These are phyloP conservation scores for Kwoniella dejecticola DNA, from an alignment of 768 basidiomycete species.

Conservation along the genomic window DNA sequence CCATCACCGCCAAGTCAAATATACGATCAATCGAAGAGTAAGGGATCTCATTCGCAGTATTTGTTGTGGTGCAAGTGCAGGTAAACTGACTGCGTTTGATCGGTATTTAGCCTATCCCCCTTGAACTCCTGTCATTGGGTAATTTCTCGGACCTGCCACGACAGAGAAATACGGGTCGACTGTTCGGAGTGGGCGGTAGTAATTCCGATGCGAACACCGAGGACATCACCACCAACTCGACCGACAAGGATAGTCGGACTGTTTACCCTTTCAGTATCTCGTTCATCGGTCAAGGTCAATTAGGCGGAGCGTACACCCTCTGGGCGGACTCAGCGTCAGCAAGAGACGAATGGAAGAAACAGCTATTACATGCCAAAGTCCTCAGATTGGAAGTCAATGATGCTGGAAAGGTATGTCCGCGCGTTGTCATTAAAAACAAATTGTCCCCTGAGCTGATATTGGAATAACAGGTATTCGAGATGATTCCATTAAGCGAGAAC, in stretches of 20 bases:
- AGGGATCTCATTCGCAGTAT: slow-evolving; percentile 24
- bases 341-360: slow-evolving; percentile 83
- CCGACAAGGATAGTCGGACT: slow-evolving; percentile 64
- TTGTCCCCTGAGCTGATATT: too few species aligned
- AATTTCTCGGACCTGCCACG: slow-evolving; percentile 79
- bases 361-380: slow-evolving; percentile 83
- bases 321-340: slow-evolving; percentile 79
- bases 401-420: slow-evolving; percentile 67
- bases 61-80: too few species aligned
- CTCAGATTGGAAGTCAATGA: slow-evolving; percentile 85
- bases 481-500: slow-evolving; percentile 83
- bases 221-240: slow-evolving; percentile 20
- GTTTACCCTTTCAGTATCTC: slow-evolving; percentile 87
- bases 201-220: slow-evolving; percentile 54
- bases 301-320: slow-evolving; percentile 78
- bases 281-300: slow-evolving; percentile 74
- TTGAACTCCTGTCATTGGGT: slow-evolving; percentile 83
- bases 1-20: slow-evolving; percentile 27
- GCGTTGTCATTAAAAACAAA: too few species aligned
- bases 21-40: slow-evolving; percentile 43
- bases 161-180: slow-evolving; percentile 65
- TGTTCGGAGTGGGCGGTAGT: slow-evolving; percentile 56
- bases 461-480: slow-evolving; percentile 88
- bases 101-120: slow-evolving; percentile 74
- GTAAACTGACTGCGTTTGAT: too few species aligned